A percentile compares a stretch with the other conserved stretches of the same genome.
phyloP scores from a whole-genome alignment of 495 filamentous ascomycete species.

The Xylaria intraflava region DNA sequence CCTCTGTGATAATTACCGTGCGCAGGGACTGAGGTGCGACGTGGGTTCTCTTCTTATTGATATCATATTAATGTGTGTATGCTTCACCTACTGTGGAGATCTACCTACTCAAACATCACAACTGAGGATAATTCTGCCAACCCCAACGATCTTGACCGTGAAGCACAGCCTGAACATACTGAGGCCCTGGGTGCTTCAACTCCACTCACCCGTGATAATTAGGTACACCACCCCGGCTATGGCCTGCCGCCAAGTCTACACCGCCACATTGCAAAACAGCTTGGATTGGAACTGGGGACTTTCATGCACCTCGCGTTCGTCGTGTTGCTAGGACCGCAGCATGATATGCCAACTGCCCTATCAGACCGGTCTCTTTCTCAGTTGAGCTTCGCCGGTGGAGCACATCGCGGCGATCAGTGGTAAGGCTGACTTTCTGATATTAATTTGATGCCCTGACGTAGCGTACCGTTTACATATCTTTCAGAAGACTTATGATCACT shows the following conservation, averaged over 20 bases:
- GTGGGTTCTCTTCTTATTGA: too few species aligned
- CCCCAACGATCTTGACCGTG: too few species aligned
- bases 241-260: conserved; percentile 1
- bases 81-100: too few species aligned
- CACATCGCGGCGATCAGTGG: not conserved
- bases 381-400: not conserved
- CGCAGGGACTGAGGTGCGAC: too few species aligned
- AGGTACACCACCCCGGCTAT: not conserved
- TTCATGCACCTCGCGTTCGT: conserved; percentile 9
- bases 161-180: too few species aligned
- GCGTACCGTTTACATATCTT: too few species aligned
- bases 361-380: not conserved
- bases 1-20: not conserved
- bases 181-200: too few species aligned
- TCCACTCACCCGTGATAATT: not conserved
- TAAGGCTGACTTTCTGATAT: conserved; percentile 5
- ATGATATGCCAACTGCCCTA: not conserved
- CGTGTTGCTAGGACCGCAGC: conserved; percentile 8
- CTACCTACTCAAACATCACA: too few species aligned
- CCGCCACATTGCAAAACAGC: not conserved
- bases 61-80: too few species aligned
- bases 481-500: too few species aligned
- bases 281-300: not conserved
- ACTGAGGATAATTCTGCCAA: too few species aligned
- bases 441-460: too few species aligned